Conservation (phyloP, 1,284 basidiomycete genomes). For the Moesziomyces sp. region DNA sequence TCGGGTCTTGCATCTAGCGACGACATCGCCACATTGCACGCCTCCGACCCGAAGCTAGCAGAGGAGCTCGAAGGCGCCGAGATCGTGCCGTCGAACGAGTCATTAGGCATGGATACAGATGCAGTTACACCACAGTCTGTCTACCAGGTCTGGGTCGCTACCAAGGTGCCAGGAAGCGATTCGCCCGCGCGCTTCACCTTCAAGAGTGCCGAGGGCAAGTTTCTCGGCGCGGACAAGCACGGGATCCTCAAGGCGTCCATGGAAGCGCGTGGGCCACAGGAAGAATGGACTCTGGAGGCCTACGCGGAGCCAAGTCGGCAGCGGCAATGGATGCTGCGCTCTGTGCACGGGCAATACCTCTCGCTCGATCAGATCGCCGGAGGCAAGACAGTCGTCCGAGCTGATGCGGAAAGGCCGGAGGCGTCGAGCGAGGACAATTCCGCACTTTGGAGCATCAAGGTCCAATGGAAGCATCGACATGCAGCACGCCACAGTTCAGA, state of each 20-base stretch:
- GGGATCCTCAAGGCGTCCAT: slow-evolving; percentile 42
- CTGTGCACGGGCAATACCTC: slow-evolving; percentile 48
- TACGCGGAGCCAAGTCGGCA: neutral
- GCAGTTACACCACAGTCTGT: slow-evolving; percentile 48
- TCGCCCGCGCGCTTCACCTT: slow-evolving; percentile 48
- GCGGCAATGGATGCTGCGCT: slow-evolving; percentile 27
- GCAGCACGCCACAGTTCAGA: slow-evolving; percentile 24
- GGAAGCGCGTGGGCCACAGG: slow-evolving; percentile 62
- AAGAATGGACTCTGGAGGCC: slow-evolving; percentile 51
- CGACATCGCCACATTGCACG: slow-evolving; percentile 19
- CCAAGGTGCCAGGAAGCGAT: slow-evolving; percentile 32
- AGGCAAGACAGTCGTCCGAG: slow-evolving; percentile 46
- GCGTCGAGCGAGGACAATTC: slow-evolving; percentile 8
- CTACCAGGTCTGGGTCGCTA: slow-evolving; percentile 62
- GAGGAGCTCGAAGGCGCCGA: slow-evolving; percentile 40
- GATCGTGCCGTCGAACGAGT: slow-evolving; percentile 15
- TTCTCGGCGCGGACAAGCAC: slow-evolving; percentile 48
- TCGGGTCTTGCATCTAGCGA: slow-evolving; percentile 3
- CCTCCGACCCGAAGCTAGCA: slow-evolving; percentile 27
- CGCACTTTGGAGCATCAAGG: slow-evolving; percentile 39
- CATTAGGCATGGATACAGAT: neutral
- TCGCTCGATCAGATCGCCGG: slow-evolving; percentile 41
- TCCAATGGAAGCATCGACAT: slow-evolving; percentile 63
- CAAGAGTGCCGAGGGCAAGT: slow-evolving; percentile 57
- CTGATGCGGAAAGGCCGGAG: slow-evolving; percentile 28